phyloP scores from a whole-genome alignment of 2,329 filamentous ascomycete genomes.

The Pseudogymnoascus sp. region DNA sequence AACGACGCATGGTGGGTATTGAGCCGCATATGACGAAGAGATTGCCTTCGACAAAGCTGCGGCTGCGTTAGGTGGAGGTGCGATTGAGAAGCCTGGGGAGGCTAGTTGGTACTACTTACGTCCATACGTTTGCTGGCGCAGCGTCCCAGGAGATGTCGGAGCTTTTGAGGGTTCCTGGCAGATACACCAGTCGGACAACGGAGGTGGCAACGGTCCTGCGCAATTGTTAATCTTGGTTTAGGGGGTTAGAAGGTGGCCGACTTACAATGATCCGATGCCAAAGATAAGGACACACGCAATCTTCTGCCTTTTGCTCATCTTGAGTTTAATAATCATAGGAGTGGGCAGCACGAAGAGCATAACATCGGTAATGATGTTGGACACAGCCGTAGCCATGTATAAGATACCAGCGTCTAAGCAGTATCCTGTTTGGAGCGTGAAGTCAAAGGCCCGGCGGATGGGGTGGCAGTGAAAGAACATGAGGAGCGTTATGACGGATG shows the following conservation, averaged over 20 bases:
- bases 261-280: slow-evolving; percentile 37
- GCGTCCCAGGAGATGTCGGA: slow-evolving; percentile 28
- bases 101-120: slow-evolving; percentile 20
- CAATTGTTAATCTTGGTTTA: neutral
- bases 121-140: slow-evolving; percentile 25
- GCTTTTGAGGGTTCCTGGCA: slow-evolving; percentile 23
- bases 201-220: slow-evolving; percentile 32
- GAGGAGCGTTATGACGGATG: slow-evolving; percentile 29
- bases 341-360: slow-evolving; percentile 41
- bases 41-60: slow-evolving; percentile 34
- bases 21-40: slow-evolving; percentile 36
- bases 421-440: slow-evolving; percentile 25
- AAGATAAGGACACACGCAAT: slow-evolving; percentile 39
- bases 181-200: slow-evolving; percentile 25
- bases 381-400: slow-evolving; percentile 41
- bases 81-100: neutral
- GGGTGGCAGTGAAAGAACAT: slow-evolving; percentile 34
- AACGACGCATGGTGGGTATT: slow-evolving; percentile 35
- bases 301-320: slow-evolving; percentile 41
- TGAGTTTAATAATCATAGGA: slow-evolving; percentile 38
- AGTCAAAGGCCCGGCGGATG: slow-evolving; percentile 29
- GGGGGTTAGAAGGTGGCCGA: slow-evolving; percentile 10
- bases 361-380: slow-evolving; percentile 42
- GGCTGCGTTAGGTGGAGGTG: neutral
- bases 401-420: slow-evolving; percentile 42